phyloP scores from a whole-genome alignment of 345 rosid genomes.

The Boechera stricta region DNA sequence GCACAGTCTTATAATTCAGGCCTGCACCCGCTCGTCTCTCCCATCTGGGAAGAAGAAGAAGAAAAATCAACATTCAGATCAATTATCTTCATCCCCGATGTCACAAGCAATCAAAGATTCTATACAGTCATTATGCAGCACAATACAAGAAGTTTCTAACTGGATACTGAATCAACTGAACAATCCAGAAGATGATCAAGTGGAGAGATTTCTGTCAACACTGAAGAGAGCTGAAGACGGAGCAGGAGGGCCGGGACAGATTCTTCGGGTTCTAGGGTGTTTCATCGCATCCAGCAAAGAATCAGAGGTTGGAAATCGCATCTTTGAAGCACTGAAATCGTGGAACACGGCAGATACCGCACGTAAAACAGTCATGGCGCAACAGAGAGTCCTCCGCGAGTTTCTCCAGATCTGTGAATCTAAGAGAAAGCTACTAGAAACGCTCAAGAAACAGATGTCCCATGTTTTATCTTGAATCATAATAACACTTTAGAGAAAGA shows the following conservation, averaged over 20 bases:
- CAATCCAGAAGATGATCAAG: conserved; percentile 58
- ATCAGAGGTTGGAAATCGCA: conserved; percentile 61
- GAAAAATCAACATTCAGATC: conserved; percentile 67
- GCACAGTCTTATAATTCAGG: conserved; percentile 79
- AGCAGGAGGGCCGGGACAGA: conserved; percentile 73
- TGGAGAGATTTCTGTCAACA: conserved; percentile 58
- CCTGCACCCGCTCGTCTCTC: conserved; percentile 64
- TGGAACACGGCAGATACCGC: conserved; percentile 70
- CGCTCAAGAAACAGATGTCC: conserved; percentile 63
- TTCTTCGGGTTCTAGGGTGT: conserved; percentile 59
- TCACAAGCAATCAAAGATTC: conserved; percentile 59
- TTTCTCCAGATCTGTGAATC: conserved; percentile 70
- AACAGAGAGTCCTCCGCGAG: conserved; percentile 51
- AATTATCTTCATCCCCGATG: conserved; percentile 48
- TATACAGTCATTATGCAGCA: conserved; percentile 47
- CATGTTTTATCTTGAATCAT: conserved; percentile 49
- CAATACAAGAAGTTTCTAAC: conserved; percentile 61
- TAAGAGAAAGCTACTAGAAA: conserved; percentile 60
- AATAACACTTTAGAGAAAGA: background rate
- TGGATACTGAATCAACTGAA: conserved; percentile 58
- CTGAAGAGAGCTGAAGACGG: conserved; percentile 49
- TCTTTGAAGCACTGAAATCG: conserved; percentile 59
- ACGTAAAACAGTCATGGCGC: conserved; percentile 59
- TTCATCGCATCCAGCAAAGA: conserved; percentile 50
- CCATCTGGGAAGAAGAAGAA: conserved; percentile 97